Base-by-base conservation (phyloP, 768 basidiomycete species). In the Naganishia kalamii region DNA sequence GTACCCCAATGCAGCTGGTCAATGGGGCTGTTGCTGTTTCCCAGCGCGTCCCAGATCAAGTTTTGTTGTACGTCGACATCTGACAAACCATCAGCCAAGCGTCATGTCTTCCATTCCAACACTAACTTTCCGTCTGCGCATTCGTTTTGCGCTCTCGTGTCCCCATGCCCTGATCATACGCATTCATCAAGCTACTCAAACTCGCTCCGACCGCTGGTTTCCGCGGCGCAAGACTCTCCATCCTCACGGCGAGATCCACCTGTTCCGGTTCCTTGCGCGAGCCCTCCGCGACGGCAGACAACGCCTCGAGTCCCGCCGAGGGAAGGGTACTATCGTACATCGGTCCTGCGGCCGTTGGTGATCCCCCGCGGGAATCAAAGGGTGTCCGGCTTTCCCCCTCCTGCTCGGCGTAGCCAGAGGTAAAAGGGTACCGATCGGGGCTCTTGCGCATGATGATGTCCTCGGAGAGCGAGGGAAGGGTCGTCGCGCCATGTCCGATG, bases 41-140 rank as follows among this genome's bases (percentile, higher is more conserved):
- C 62, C 49, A 63, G 33, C n/a, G 62, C 62, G 37, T 63, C 62
- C 62, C 62, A 63, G 13, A 63, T 51, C 50, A 63, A 41, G 37
- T 50, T 63, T 35, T 63, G 62, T 40, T 63, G 62, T 23, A 63
- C 37, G 37, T 63, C 50, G 37, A 63, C 25, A 25, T 41, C 62
- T 46, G 29, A n/a, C 25, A 32, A 4, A 21, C 30, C 12, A 19
- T n/a, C 12, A 47, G 11, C 47, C 40, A 27, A 37, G 25, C 2
- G 52, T 2, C 17, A 21, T 57, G 6, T 11, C 52, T 57, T 32
- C 32, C 51, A 32, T 25, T 3, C 10, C 3, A 7, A 3, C 21
- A 40, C 41, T 40, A 19, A 44, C 33, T 29, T 23, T 40, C 59
- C 25, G 59, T 5, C 19, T 41, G 43, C 3, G 12, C 25, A 10